Percentiles rank a stretch among this genome's conserved stretches.
These are phyloP conservation scores for Aspergillus sp. DNA, from an alignment of 2,329 filamentous ascomycete species.

Conservation along the genomic window DNA sequence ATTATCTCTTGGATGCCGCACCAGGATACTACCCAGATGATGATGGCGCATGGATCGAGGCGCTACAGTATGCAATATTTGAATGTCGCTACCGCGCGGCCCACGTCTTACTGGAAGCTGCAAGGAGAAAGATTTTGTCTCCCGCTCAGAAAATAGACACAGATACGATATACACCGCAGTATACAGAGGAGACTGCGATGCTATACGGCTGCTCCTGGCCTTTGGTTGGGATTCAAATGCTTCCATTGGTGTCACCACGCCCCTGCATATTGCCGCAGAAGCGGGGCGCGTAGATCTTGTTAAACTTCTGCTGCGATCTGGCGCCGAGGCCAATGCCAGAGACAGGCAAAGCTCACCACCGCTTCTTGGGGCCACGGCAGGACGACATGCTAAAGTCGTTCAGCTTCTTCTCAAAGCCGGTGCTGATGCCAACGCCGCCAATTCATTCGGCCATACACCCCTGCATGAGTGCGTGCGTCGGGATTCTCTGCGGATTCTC, in stretches of 20 bases:
- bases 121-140: not conserved
- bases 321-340: not conserved
- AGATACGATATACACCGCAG: not conserved
- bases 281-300: not conserved
- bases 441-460: not conserved
- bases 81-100: not conserved
- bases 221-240: not conserved
- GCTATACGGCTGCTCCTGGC: conserved; percentile 1
- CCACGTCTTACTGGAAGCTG: not conserved
- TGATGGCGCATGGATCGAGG: not conserved
- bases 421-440: not conserved
- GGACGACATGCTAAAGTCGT: not conserved
- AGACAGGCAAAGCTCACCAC: not conserved
- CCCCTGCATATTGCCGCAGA: not conserved
- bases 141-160: not conserved
- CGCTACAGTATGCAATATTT: not conserved
- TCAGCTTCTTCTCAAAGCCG: not conserved
- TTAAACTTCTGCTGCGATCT: not conserved
- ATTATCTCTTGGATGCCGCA: not conserved
- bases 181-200: not conserved
- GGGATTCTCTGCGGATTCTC: accelerated
- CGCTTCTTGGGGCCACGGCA: not conserved
- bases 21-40: not conserved
- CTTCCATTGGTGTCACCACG: not conserved
- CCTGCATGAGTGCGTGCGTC: not conserved